Evolutionary conservation across 148 eudicot genomes (phyloP), one percentile per base, ranked within the genome.

Genomic region (Amaranthus cruentus): DNA sequence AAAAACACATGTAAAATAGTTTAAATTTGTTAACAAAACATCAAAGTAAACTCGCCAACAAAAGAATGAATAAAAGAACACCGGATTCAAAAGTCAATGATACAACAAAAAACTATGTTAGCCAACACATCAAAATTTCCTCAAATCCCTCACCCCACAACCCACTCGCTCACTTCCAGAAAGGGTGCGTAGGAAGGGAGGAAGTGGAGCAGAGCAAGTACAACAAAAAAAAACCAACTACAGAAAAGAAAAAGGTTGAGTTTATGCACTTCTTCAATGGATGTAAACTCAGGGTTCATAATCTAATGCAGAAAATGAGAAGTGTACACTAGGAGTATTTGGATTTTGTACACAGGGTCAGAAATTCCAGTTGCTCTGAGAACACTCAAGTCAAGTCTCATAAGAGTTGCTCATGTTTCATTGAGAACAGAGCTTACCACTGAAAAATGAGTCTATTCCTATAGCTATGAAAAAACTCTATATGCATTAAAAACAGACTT

Each of bases 1-100:
- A 44, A 44, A 66, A 62, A 21, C 67, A 72, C 67, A 72, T 62
- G 75, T 42, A 12, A 62, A 46, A 46, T 14, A 66, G 14, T 6
- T 68, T 38, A 66, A 57, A 47, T 55, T 47, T 61, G 11, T 49
- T 2, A 43, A 10, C 11, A 74, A 58, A 59, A 55, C 9, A 73
- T 54, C 47, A 65, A 18, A 57, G 54, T 38, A 4, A 72, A 47
- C 14, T 49, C 42, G 21, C 54, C 7, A 44, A 68, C 48, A 44
- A 44, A 21, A n/a, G 47, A 2, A 62, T 48, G 56, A 62, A 28
- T 12, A 4, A 28, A 28, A 52, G 55, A n/a, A 48, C 44, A 51
- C 73, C n/a, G 21, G 53, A 51, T 62, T 28, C 73, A 76, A 55
- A 53, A 69, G 9, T 44, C 14, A 28, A 2, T 11, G 15, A 13